Evolutionary conservation across 2,329 filamentous ascomycete genomes (phyloP), one percentile per base, ranked within the genome.

Genomic region (Fusarium scirpi): DNA sequence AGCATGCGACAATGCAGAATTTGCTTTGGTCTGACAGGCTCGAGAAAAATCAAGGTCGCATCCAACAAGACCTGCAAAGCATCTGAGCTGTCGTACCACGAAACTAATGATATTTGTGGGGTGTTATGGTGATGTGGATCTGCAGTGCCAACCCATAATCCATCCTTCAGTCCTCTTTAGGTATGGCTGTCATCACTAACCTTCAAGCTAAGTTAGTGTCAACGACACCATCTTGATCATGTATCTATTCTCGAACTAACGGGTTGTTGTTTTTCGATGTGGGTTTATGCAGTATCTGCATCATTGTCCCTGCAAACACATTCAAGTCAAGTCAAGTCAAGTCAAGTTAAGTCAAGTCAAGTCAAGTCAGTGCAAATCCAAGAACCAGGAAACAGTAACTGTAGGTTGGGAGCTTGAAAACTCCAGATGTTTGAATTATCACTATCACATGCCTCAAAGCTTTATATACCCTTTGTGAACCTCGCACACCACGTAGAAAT

Each of bases 141-240:
- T 41, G 54, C 16, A 62, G 43, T 49, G 46, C 58, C 53, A 62
- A 53, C 30, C 58, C 43, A 59, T 51, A 41, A 58, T 40, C 45
- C 67, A 70, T 69, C 55, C 61, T 48, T 47, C 30, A 71, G 44
- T 56, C 59, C 49, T 46, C 29, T 71, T 64, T 47, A 29, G 68
- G 68, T 69, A 69, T 56, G 52, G 54, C 40, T 69, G 64, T 69
- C 68, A 65, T 69, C 68, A 71, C 68, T 69, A 70, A 70, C 65
- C 59, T 62, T 46, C 27, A 40, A 58, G 56, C 68, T 70, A 53
- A 56, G 49, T 58, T 64, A 69, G 69, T 56, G 46, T 55, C 45
- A 53, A 62, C 68, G 44, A 71, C 69, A 64, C 68, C 68, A 70
- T 62, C 56, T 65, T 60, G 27, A 47, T 46, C 52, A 58, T 58